phyloP scores from a whole-genome alignment of 495 filamentous ascomycete species.

The Annulohypoxylon maeteangense region DNA sequence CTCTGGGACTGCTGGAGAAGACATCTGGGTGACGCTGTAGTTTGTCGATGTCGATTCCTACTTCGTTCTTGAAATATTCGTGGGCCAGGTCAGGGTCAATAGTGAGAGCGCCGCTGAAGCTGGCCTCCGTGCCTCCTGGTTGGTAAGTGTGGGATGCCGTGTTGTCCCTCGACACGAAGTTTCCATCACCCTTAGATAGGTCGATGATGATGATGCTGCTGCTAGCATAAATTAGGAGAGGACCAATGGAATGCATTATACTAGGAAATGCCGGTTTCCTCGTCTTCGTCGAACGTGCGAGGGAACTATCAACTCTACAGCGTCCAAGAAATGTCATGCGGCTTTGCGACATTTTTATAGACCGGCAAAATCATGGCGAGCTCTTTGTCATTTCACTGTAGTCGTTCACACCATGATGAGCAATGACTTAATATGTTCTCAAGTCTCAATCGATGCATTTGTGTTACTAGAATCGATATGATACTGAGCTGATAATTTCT shows the following conservation, averaged over 20 bases:
- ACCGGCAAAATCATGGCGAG: not conserved
- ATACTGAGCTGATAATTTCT: not conserved
- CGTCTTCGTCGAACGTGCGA: not conserved
- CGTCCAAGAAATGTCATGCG: not conserved
- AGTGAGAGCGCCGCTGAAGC: slow-evolving; percentile 25
- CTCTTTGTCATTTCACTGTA: not conserved
- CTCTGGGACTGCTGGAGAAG: not conserved
- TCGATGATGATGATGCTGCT: slow-evolving; percentile 15
- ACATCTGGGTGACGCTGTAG: slow-evolving; percentile 13
- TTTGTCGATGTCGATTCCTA: slow-evolving; percentile 22
- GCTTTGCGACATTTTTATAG: not conserved
- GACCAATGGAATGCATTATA: slow-evolving; percentile 6
- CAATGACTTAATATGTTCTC: not conserved
- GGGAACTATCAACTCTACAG: not conserved
- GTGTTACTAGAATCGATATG: not conserved
- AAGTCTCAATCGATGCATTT: not conserved
- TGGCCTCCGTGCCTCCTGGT: slow-evolving; percentile 21
- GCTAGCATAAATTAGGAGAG: slow-evolving; percentile 8
- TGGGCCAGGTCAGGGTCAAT: not conserved
- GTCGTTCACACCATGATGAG: not conserved
- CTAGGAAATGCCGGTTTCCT: not conserved
- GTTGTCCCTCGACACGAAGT: not conserved
- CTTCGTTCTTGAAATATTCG: slow-evolving; percentile 3
- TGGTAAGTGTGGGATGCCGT: slow-evolving; percentile 46
- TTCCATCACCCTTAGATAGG: slow-evolving; percentile 36